These are phyloP conservation scores for Hypericum androsaemum DNA, from an alignment of 345 rosid species.

Conservation along the genomic window DNA sequence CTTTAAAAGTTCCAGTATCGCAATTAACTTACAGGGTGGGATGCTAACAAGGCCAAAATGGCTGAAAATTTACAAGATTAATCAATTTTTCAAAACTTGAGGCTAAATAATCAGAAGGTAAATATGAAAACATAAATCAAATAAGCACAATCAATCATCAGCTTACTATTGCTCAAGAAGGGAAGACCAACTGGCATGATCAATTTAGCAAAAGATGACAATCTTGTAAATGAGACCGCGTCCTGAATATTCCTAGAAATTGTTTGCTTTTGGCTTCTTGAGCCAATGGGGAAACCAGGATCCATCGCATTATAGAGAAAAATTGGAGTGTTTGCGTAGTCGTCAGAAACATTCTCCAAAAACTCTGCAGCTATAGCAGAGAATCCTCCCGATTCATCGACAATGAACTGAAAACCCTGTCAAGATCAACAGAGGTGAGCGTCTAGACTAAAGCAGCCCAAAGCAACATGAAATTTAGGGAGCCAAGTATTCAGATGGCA, in stretches of 20 bases:
- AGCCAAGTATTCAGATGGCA: not conserved
- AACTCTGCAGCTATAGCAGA: conserved; percentile 71
- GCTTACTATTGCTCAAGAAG: conserved; percentile 1
- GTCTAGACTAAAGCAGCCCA: not conserved
- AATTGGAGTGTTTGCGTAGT: conserved; percentile 59
- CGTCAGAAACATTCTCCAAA: conserved; percentile 76
- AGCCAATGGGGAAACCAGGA: conserved; percentile 38
- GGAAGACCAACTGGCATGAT: conserved; percentile 84
- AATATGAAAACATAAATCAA: too few relatives aligned
- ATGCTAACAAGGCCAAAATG: too few relatives aligned
- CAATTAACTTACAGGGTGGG: too few relatives aligned
- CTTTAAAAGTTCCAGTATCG: too few relatives aligned
- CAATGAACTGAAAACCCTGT: conserved; percentile 87
- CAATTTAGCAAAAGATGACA: conserved; percentile 57
- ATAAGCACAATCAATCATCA: too few relatives aligned
- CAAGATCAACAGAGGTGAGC: conserved; percentile 1
- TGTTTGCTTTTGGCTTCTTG: conserved; percentile 35
- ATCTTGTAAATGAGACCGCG: conserved; percentile 67
- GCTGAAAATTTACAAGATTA: too few relatives aligned
- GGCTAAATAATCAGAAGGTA: too few relatives aligned
- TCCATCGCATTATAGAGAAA: conserved; percentile 56
- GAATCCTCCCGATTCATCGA: conserved; percentile 87
- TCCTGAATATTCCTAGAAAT: conserved; percentile 62
- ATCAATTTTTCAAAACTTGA: too few relatives aligned
- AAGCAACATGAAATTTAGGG: not conserved